phyloP scores from a whole-genome alignment of 2,329 filamentous ascomycete genomes.

The Stylonectria norvegica region DNA sequence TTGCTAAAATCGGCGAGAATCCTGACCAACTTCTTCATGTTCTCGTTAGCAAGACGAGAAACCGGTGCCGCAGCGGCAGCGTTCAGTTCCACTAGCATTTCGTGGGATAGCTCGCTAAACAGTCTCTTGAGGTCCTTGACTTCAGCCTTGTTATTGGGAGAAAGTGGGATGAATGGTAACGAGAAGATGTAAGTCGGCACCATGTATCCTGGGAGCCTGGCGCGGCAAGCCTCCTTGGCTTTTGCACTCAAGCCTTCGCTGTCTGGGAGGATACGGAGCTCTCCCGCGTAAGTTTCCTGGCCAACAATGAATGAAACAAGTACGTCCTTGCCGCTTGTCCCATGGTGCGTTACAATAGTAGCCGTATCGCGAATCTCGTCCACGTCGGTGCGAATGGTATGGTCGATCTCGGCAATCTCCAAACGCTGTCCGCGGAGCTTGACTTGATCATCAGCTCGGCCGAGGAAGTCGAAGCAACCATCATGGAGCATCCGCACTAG shows the following conservation, averaged over 20 bases:
- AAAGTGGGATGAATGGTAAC: slow-evolving; percentile 71
- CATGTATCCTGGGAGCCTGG: slow-evolving; percentile 79
- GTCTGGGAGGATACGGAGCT: slow-evolving; percentile 27
- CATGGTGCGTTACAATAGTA: slow-evolving; percentile 70
- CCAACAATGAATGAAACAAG: slow-evolving; percentile 69
- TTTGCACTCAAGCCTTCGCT: slow-evolving; percentile 38
- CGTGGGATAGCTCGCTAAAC: slow-evolving; percentile 59
- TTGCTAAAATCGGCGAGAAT: slow-evolving; percentile 54
- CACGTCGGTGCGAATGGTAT: slow-evolving; percentile 65
- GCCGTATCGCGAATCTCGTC: slow-evolving; percentile 63
- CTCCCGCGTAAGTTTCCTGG: slow-evolving; percentile 1
- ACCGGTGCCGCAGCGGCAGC: slow-evolving; percentile 24
- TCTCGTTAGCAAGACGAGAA: slow-evolving; percentile 31
- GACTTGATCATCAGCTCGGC: slow-evolving; percentile 85
- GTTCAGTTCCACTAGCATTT: slow-evolving; percentile 58
- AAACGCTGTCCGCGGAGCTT: slow-evolving; percentile 87
- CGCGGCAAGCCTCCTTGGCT: slow-evolving; percentile 62
- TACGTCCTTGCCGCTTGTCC: slow-evolving; percentile 72
- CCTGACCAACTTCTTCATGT: slow-evolving; percentile 47
- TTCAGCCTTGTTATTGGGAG: slow-evolving; percentile 87
- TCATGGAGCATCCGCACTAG: slow-evolving; percentile 78
- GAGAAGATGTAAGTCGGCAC: slow-evolving; percentile 79
- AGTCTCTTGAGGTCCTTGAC: slow-evolving; percentile 63
- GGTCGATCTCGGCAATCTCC: slow-evolving; percentile 88
- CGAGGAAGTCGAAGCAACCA: slow-evolving; percentile 80